Base-by-base conservation (phyloP, 306 rosid genomes). In the Hylodesmum podocarpum region DNA sequence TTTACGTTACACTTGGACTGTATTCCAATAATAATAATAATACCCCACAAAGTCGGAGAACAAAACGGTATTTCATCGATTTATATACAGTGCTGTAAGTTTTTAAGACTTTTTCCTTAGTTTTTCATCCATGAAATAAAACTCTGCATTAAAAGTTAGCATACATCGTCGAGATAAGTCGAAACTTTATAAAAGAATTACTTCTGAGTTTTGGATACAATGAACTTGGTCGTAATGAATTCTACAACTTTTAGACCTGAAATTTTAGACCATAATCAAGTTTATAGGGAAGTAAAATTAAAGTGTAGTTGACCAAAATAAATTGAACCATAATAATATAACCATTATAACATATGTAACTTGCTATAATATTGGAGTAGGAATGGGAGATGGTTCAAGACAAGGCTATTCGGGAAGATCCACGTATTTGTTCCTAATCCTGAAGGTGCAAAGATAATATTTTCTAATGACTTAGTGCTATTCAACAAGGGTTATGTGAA, bases 341-440 rank as follows among this genome's bases (percentile, higher is more conserved):
- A 65, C 24, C 62, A 50, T 59, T 46, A 53, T 25, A 74, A 16
- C 36, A 58, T 14, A 19, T 5, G 14, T 70, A 29, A 64, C 18
- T 28, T 41, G 15, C 21, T 79, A 50, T 61, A 70, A 78, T 78
- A 50, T 80, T 65, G 41, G 66, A 75, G 36, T 54, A 91, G 96
- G 91, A 70, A 89, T 34, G 93, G 93, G 18, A 89, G 76, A 70
- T 91, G 90, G 90, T 91, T 91, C 87, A 91, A 81, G 89, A 87
- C 96, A 24, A 84, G 91, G 88, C 41, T 91, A 50, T 91, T 89
- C 25, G 91, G 96, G 15, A 87, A 86, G 87, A 65, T 79, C 72
- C 96, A 91, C 66, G 75, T 91, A 70, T 91, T 80, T 81, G 86
- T 91, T 79, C 96, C 96, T 6, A 89, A 69, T 50, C 61, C 84